These are phyloP conservation scores for Stagonosporopsis rhizophila DNA, from an alignment of 2,329 filamentous ascomycete species.

Conservation along the genomic window DNA sequence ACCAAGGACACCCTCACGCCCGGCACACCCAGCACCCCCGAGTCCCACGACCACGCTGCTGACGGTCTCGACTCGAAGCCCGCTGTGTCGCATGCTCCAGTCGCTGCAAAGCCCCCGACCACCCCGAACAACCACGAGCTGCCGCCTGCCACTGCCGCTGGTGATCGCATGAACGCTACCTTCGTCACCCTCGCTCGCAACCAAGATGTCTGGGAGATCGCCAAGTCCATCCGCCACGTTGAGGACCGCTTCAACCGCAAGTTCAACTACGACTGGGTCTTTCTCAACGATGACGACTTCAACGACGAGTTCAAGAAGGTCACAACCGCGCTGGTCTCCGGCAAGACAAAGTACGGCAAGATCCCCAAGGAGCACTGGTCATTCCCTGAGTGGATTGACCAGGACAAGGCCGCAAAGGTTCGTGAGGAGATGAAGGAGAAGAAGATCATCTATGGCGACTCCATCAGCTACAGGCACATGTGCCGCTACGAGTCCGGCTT, in stretches of 20 bases:
- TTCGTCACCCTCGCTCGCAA: slow-evolving; percentile 97
- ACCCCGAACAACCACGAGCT: slow-evolving; percentile 46
- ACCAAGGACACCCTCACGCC: slow-evolving; percentile 27
- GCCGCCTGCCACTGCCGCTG: slow-evolving; percentile 61
- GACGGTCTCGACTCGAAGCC: slow-evolving; percentile 13
- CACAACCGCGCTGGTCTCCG: slow-evolving; percentile 87
- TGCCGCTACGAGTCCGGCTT: slow-evolving; percentile 99
- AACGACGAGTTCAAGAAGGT: slow-evolving; percentile 93
- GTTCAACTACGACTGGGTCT: slow-evolving; percentile 99
- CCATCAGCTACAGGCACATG: slow-evolving; percentile 97
- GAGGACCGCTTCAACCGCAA: slow-evolving; percentile 98
- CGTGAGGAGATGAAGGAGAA: slow-evolving; percentile 91
- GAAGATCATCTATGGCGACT: slow-evolving; percentile 99
- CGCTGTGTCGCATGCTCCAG: slow-evolving; percentile 16
- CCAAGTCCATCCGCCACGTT: slow-evolving; percentile 91
- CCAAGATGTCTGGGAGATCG: slow-evolving; percentile 94
- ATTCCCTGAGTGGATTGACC: slow-evolving; percentile 93
- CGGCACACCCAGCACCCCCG: slow-evolving; percentile 23
- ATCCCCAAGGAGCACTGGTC: slow-evolving; percentile 96
- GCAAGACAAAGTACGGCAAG: slow-evolving; percentile 87
- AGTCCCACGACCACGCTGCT: slow-evolving; percentile 15
- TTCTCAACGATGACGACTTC: slow-evolving; percentile 95
- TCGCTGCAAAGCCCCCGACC: slow-evolving; percentile 31
- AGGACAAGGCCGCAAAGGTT: slow-evolving; percentile 88
- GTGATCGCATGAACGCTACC: slow-evolving; percentile 90